These are phyloP conservation scores for Nannochloris sp. DNA, from an alignment of 139 green algal species.

Conservation along the genomic window DNA sequence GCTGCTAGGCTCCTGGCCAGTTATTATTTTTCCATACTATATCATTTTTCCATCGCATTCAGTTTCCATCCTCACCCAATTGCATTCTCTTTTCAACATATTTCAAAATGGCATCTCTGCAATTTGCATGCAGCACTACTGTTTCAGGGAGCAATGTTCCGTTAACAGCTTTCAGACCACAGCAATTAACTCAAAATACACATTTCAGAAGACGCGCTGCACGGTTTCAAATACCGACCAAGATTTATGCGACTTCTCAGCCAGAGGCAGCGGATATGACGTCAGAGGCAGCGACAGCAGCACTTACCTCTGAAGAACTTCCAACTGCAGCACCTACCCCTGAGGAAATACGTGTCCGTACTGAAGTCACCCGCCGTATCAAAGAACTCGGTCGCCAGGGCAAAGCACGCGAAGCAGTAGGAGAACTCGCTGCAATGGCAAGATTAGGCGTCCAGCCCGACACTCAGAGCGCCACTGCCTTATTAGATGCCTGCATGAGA, in stretches of 20 bases:
- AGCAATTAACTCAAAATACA: too few species aligned
- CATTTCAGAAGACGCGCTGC: too few species aligned
- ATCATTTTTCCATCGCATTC: not conserved
- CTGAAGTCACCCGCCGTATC: constrained; percentile 46
- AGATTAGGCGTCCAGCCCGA: constrained; percentile 72
- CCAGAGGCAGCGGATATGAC: not conserved
- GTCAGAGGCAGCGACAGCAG: too few species aligned
- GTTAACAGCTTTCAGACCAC: too few species aligned
- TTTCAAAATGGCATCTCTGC: too few species aligned
- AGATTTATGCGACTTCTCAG: not conserved
- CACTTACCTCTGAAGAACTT: not conserved
- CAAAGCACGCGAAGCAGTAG: constrained; percentile 42
- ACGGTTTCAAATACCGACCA: too few species aligned
- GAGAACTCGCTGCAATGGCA: constrained; percentile 58
- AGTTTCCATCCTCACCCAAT: not conserved
- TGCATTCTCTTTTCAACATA: too few species aligned
- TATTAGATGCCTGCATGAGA: constrained; percentile 63
- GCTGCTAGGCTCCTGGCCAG: too few species aligned
- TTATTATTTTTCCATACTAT: not conserved
- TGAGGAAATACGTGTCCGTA: constrained; percentile 1
- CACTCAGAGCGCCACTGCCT: constrained; percentile 62
- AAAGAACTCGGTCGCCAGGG: constrained; percentile 36
- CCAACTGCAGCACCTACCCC: not conserved
- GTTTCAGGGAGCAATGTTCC: too few species aligned
- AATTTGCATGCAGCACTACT: too few species aligned